Evolutionary conservation across 164 flowering plant genomes (phyloP), one percentile per base, ranked within the genome.

Genomic region (Macadamia tetraphylla): DNA sequence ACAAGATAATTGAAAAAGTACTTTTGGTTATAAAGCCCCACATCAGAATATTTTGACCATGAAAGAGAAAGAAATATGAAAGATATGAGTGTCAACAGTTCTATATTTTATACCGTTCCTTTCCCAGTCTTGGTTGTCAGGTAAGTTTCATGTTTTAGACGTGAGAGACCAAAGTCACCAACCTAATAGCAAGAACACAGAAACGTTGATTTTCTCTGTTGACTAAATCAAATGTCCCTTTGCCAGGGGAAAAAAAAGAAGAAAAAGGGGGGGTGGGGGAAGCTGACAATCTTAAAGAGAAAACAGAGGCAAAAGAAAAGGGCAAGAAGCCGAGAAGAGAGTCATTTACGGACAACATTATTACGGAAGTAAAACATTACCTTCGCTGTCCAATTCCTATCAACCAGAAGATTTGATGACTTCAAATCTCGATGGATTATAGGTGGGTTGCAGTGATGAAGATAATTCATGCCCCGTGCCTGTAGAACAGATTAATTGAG

Each of bases 391-490:
- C 97, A 95, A 79, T 92, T 91, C 78, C 76, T 92, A 74, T 95
- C 99, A 66, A 95, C 98, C 18, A 95, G 79, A 55, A 95, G 85
- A 84, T 95, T 95, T 58, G 99, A 92, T 58, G 99, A 88, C 83
- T 95, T 95, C 74, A 95, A 80, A 78, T 95, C 98, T 57, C 98
- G 90, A 70, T 95, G 99, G 60, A 95, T 79, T 70, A 95, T 89
- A 18, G 96, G 97, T 30, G 99, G 99, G 64, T 81, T 91, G 81
- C 76, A 86, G 73, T 85, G 94, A 78, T 92, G 99, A 78, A 95
- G 98, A 83, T 95, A 92, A 75, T 91, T 95, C 93, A 95, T 79
- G 58, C 99, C 99, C 40, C 96, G 80, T 52, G 92, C 98, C 99
- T 94, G 82, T 55, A 71, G 51, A 67, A 65, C 63, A 32, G 48